These are phyloP conservation scores for Thuidium tamariscinum DNA, from an alignment of 225 moss, liverwort and hornwort genomes.

Conservation along the genomic window DNA sequence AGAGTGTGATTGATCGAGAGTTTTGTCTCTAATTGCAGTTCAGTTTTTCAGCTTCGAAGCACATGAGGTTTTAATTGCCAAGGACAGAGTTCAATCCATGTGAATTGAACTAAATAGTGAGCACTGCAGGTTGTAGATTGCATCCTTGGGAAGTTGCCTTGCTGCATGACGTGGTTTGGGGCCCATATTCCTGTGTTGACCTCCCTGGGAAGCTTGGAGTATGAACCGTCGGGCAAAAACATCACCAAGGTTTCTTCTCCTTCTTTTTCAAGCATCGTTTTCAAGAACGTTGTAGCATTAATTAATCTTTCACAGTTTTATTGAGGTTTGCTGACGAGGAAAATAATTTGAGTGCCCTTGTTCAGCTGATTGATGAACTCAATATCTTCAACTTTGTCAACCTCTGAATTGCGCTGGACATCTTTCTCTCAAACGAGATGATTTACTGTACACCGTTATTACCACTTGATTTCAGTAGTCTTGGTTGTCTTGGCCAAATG, in stretches of 20 bases:
- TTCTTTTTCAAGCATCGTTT: background rate
- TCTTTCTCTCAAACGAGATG: background rate
- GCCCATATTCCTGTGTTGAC: slow-evolving; percentile 61
- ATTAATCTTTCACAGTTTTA: background rate
- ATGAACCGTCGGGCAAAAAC: slow-evolving; percentile 53
- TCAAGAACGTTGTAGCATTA: background rate
- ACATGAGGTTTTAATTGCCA: background rate
- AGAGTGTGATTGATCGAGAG: background rate
- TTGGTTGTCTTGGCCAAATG: background rate
- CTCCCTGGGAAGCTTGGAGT: slow-evolving; percentile 64
- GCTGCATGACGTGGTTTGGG: slow-evolving; percentile 95
- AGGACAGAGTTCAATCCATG: background rate
- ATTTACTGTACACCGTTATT: background rate
- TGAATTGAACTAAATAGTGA: background rate
- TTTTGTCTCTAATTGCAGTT: background rate
- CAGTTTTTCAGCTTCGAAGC: background rate
- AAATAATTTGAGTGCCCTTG: background rate
- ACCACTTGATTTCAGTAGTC: background rate
- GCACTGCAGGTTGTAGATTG: slow-evolving; percentile 48
- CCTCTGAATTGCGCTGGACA: background rate
- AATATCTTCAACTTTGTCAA: background rate
- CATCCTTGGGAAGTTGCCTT: slow-evolving; percentile 35
- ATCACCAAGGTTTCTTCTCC: slow-evolving; percentile 56
- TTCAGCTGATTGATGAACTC: background rate
- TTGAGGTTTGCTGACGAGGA: background rate